Percentiles rank a stretch among this genome's conserved stretches.
Evolutionary conservation across 306 rosid species (phyloP).

Genomic region (Hippophae rhamnoides): DNA sequence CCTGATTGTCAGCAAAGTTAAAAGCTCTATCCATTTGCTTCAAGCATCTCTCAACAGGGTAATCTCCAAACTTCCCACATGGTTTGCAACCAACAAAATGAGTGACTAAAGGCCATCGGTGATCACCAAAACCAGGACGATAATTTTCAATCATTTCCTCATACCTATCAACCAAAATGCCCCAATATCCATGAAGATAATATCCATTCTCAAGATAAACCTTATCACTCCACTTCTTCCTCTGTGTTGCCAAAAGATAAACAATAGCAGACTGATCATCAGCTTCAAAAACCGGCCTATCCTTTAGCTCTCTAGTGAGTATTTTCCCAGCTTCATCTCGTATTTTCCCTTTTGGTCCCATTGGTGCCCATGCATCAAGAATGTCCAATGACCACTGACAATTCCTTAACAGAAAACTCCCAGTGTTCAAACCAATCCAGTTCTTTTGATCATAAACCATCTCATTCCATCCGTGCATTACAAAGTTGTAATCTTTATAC

Average conservation of each 20-base stretch:
- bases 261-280: slow-evolving; percentile 87
- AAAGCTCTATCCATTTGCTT: slow-evolving; percentile 86
- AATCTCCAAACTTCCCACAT: slow-evolving; percentile 85
- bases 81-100: slow-evolving; percentile 96
- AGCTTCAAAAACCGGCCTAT: slow-evolving; percentile 71
- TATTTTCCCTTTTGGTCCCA: slow-evolving; percentile 83
- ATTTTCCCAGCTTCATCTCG: slow-evolving; percentile 80
- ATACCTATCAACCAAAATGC: slow-evolving; percentile 69
- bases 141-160: slow-evolving; percentile 73
- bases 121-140: slow-evolving; percentile 79
- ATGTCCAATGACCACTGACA: slow-evolving; percentile 77
- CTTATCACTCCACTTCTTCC: slow-evolving; percentile 59
- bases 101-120: slow-evolving; percentile 88
- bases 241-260: slow-evolving; percentile 44
- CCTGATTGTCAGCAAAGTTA: slow-evolving; percentile 81
- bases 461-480: slow-evolving; percentile 79
- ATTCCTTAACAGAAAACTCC: slow-evolving; percentile 61
- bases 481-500: slow-evolving; percentile 55
- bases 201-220: slow-evolving; percentile 64
- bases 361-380: slow-evolving; percentile 89
- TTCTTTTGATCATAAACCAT: slow-evolving; percentile 70
- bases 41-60: slow-evolving; percentile 74
- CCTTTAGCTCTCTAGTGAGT: slow-evolving; percentile 57
- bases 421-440: slow-evolving; percentile 88
- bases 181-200: slow-evolving; percentile 86